A percentile compares a stretch with the other conserved stretches of the same genome.
Evolutionary conservation across 495 filamentous ascomycete genomes (phyloP).

Genomic region (Venustampulla echinocandica): DNA sequence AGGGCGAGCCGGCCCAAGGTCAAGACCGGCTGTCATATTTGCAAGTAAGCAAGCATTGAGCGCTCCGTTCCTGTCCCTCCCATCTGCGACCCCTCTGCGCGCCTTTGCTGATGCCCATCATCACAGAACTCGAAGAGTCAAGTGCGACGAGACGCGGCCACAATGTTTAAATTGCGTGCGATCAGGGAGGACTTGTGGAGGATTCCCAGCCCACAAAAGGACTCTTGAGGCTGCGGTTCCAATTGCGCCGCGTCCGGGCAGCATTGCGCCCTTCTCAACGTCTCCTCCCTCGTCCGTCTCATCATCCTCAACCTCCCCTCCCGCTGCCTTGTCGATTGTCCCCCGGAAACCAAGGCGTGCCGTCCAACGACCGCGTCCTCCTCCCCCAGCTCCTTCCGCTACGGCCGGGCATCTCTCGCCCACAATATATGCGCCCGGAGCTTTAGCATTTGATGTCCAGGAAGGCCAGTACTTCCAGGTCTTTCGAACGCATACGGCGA

Average conservation of each 20-base stretch:
- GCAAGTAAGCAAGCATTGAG: slow-evolving; percentile 44
- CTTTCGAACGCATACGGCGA: slow-evolving; percentile 47
- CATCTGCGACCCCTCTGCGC: no score
- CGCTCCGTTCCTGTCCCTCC: no score
- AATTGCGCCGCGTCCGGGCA: slow-evolving; percentile 15
- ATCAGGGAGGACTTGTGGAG: slow-evolving; percentile 38
- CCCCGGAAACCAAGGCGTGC: not conserved
- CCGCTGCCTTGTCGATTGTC: slow-evolving; percentile 3
- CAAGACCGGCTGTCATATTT: slow-evolving; percentile 45
- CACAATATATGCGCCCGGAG: slow-evolving; percentile 11
- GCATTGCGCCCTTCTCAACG: slow-evolving; percentile 9
- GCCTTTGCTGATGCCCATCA: no score
- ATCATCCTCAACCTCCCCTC: not conserved
- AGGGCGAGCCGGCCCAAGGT: slow-evolving; percentile 23
- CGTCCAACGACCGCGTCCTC: slow-evolving; percentile 22
- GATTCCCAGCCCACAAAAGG: slow-evolving; percentile 40
- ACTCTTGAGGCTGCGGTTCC: slow-evolving; percentile 10
- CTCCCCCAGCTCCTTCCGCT: slow-evolving; percentile 28
- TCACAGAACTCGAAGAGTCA: slow-evolving; percentile 51
- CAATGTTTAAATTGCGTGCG: slow-evolving; percentile 47
- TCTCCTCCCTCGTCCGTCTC: slow-evolving; percentile 5
- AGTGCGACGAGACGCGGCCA: slow-evolving; percentile 59
- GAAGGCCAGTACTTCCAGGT: slow-evolving; percentile 53
- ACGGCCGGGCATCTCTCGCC: slow-evolving; percentile 1
- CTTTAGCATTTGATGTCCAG: slow-evolving; percentile 21